Base-by-base conservation (phyloP, 129 eudicot genomes). In the Flaveria trinervia region DNA sequence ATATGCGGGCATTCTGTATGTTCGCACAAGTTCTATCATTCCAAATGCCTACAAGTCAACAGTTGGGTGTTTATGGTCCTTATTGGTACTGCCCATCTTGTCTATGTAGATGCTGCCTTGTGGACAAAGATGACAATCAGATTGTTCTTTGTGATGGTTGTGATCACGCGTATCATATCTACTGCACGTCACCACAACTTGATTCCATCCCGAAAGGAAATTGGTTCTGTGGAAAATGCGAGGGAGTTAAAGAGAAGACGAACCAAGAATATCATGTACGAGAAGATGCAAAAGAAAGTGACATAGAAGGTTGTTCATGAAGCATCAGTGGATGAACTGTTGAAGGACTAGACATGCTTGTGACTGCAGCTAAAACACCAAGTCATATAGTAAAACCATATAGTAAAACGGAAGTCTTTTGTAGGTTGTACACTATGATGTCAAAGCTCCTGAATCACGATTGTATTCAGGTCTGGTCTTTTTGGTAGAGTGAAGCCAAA, bases 61-160 rank as follows among this genome's bases (percentile, higher is more conserved):
- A 94, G 80, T 59, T 84, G 57, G 76, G 81, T 28, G 74, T 86
- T 2, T 78, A 70, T 25, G 90, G 96, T 17, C 77, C 86, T 11
- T 79, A 90, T 66, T 94, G 98, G 98, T 89, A 87, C 77, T 91
- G 98, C 85, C 98, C 98, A 9, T 89, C 92, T 15, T 94, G 98
- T 85, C 83, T 94, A 39, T 94, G 98, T 76, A 81, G 96, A 76
- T 67, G 70, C 57, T 94, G 98, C 82, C 86, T 89, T 22, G 62
- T 77, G 43, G 97, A 94, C 76, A 75, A 77, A 48, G 98, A 94
- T 72, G 96, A 94, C 67, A 90, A 94, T 62, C 83, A 87, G 72
- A 89, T 94, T 25, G 90, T 94, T 41, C 55, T 94, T 48, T 94
- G 98, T 80, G 98, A 94, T 41, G 96, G 89, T 10, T 91, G 98